Percentiles rank a stretch among this genome's conserved stretches.
Conservation (phyloP, 2,329 filamentous ascomycete genomes). For the Xylariaceae sp. region DNA sequence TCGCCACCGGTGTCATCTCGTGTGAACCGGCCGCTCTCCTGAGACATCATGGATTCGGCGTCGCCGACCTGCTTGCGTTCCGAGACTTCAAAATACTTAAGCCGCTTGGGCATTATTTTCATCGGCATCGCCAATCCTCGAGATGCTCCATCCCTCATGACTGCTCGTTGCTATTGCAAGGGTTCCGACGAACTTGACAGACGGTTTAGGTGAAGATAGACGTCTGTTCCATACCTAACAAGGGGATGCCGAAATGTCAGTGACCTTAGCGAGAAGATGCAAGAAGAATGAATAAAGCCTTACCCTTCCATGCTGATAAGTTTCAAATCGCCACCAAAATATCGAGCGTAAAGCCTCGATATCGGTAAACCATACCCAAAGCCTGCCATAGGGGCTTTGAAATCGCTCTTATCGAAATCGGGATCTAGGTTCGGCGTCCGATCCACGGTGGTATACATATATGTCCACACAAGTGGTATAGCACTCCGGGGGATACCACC, state of each 20-base stretch:
- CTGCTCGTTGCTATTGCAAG: conserved; percentile 91
- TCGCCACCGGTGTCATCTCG: conserved; percentile 29
- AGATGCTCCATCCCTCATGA: conserved; percentile 77
- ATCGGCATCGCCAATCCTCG: conserved; percentile 71
- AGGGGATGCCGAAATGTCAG: conserved; percentile 5
- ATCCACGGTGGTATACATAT: conserved; percentile 99
- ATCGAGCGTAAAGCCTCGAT: conserved; percentile 89
- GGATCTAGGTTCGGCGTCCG: conserved; percentile 93
- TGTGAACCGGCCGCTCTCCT: conserved; percentile 31
- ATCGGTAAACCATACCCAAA: conserved; percentile 99
- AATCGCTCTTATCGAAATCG: conserved; percentile 98
- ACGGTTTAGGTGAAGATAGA: conserved; percentile 96
- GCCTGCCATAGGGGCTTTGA: conserved; percentile 98
- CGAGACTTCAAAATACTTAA: conserved; percentile 76
- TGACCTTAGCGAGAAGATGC: neutral
- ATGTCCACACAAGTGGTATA: conserved; percentile 99
- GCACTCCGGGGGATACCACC: conserved; percentile 92
- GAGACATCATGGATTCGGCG: conserved; percentile 56
- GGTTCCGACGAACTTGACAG: conserved; percentile 95
- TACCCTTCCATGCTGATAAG: conserved; percentile 99
- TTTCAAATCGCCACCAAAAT: conserved; percentile 97
- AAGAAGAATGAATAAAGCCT: conserved; percentile 45
- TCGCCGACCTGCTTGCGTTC: conserved; percentile 92
- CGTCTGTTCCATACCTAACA: conserved; percentile 90
- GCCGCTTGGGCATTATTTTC: conserved; percentile 69